These are phyloP conservation scores for Friedmanniomyces simplex DNA, from an alignment of 495 filamentous ascomycete genomes.

Conservation along the genomic window DNA sequence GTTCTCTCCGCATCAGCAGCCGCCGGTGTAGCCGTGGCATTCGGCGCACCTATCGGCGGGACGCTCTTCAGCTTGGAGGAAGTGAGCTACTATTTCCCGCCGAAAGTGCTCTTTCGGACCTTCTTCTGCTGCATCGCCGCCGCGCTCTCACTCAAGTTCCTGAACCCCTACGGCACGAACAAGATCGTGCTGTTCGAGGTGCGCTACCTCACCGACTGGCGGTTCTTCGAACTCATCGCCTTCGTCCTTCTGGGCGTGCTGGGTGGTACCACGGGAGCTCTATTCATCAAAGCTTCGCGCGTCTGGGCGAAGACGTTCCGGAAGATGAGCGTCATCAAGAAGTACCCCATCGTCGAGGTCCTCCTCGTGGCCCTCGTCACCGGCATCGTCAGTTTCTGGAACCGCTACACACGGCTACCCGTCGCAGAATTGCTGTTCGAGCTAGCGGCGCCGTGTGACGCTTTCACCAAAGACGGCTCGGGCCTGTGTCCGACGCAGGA, in stretches of 20 bases:
- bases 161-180: conserved; percentile 90
- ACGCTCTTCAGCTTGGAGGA: conserved; percentile 71
- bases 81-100: conserved; percentile 94
- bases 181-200: conserved; percentile 97
- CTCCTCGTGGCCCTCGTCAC: conserved; percentile 77
- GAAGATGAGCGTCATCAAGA: conserved; percentile 67
- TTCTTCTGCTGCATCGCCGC: conserved; percentile 98
- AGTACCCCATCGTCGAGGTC: conserved; percentile 77
- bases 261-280: conserved; percentile 72
- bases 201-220: conserved; percentile 85
- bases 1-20: conserved; percentile 87
- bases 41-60: conserved; percentile 76
- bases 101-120: conserved; percentile 95
- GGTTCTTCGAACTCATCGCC: conserved; percentile 76
- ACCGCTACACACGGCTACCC: conserved; percentile 74
- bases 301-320: conserved; percentile 85
- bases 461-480: conserved; percentile 44
- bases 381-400: conserved; percentile 84
- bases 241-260: conserved; percentile 80
- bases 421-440: conserved; percentile 88
- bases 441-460: conserved; percentile 74
- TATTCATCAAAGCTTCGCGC: conserved; percentile 93
- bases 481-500: conserved; percentile 70
- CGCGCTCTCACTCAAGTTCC: conserved; percentile 79
- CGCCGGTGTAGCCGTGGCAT: conserved; percentile 87